Percentiles rank a stretch among this genome's conserved stretches.
phyloP scores from a whole-genome alignment of 805 yeast genomes.

The Saccharomycopsis sp. region DNA sequence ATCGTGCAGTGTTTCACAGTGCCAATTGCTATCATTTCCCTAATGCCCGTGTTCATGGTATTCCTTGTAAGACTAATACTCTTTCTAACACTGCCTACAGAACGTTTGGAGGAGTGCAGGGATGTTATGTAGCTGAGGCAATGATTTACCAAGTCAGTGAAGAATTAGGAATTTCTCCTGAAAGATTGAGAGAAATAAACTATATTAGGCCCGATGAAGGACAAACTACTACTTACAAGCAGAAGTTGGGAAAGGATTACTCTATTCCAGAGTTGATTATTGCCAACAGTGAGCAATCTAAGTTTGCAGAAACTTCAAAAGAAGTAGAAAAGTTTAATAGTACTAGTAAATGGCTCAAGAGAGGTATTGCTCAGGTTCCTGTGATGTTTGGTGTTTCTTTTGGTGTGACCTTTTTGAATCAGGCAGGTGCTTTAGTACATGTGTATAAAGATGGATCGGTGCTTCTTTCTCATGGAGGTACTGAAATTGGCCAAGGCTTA shows the following conservation, averaged over 20 bases:
- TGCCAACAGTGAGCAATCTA: slow-evolving; percentile 31
- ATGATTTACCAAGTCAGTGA: slow-evolving; percentile 37
- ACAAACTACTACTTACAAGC: slow-evolving; percentile 36
- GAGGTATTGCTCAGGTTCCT: slow-evolving; percentile 42
- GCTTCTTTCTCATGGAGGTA: slow-evolving; percentile 41
- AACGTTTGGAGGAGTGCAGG: slow-evolving; percentile 47
- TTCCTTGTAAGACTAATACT: slow-evolving; percentile 38
- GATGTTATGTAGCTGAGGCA: slow-evolving; percentile 39
- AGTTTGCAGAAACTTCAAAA: slow-evolving; percentile 30
- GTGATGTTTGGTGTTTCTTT: slow-evolving; percentile 43
- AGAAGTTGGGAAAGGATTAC: slow-evolving; percentile 35
- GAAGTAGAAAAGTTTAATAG: slow-evolving; percentile 37
- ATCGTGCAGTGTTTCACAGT: slow-evolving; percentile 39
- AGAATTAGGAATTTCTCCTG: slow-evolving; percentile 34
- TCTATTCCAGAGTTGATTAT: slow-evolving; percentile 33
- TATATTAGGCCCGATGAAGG: slow-evolving; percentile 29
- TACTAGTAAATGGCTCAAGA: slow-evolving; percentile 38
- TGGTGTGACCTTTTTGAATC: slow-evolving; percentile 40
- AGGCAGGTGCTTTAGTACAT: slow-evolving; percentile 43
- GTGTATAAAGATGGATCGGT: slow-evolving; percentile 43
- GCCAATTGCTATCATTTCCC: slow-evolving; percentile 40
- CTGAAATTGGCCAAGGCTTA: slow-evolving; percentile 45
- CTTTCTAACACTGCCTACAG: slow-evolving; percentile 45
- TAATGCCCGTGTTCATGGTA: slow-evolving; percentile 33
- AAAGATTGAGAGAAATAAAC: slow-evolving; percentile 33